Base-by-base conservation (phyloP, 495 filamentous ascomycete genomes). In the Arthonia radiata region DNA sequence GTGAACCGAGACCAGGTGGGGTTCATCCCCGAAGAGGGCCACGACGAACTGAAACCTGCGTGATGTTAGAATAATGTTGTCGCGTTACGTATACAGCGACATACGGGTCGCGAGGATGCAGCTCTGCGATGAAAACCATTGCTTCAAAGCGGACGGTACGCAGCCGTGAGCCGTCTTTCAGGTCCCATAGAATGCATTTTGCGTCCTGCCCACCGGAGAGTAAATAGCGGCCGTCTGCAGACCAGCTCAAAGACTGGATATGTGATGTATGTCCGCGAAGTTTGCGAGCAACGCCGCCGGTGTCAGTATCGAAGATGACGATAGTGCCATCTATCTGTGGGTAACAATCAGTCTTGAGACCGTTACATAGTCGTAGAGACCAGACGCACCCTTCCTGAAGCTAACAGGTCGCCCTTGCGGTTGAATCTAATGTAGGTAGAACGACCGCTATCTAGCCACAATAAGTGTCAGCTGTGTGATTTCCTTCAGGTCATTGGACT, bases 281-380 rank as follows among this genome's bases (percentile, higher is more conserved):
- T 46, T 93, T 93, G 30, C 80, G 70, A 22, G 86, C 86, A 11
- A 94, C 72, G 19, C 83, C 81, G 56, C 82, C 86, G 15, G 89
- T 94, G 43, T 93, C 89, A 23, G 93, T 59, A 43, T 99, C 86
- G 56, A 91, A 99, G 28, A 99, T 74, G 18, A 92, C 73, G 24
- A 94, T 73, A 10, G 72, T 81, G 35, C 86, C 86, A 51, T 94
- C 82, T 32, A 76, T 56, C 62, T 72, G 39, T 25, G 29, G 17
- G 13, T 4, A 27, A 27, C 25, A 17, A 14, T 43, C 23, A 45
- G 32, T 25, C 30, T 12, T 30, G 9, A 15, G 5, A 15, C 17
- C 17, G 15, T 14, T 23, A 17, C n/a, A 5, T 25, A 31, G 28
- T 40, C 21, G 34, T 17, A 26, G 18, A 13, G 13, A 16, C 12